phyloP scores from a whole-genome alignment of 768 basidiomycete species.

The Pholiota microspora region DNA sequence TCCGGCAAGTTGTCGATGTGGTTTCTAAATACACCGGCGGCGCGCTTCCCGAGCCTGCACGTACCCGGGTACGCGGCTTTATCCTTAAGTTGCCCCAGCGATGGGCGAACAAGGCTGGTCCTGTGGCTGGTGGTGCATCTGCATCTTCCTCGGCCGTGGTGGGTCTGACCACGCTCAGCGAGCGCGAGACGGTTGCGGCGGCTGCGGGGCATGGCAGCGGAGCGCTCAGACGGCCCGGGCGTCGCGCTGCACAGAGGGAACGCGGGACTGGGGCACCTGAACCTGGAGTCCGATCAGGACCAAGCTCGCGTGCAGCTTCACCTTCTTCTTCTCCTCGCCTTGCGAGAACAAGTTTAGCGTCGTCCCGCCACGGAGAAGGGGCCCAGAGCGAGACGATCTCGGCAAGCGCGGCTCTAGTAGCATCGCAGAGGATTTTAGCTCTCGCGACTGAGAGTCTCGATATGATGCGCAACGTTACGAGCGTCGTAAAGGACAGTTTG shows the following conservation, averaged over 20 bases:
- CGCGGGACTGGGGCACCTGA: conserved; percentile 33
- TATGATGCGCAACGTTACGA: conserved; percentile 88
- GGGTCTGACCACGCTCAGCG: conserved; percentile 5
- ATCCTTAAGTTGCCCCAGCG: conserved; percentile 20
- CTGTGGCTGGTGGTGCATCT: neutral
- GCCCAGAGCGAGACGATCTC: conserved; percentile 22
- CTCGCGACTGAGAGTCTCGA: conserved; percentile 91
- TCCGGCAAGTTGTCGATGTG: conserved; percentile 86
- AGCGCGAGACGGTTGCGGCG: conserved; percentile 32
- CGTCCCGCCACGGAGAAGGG: conserved; percentile 8
- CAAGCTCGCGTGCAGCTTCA: conserved; percentile 26
- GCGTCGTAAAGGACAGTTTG: conserved; percentile 83
- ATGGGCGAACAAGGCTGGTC: conserved; percentile 16
- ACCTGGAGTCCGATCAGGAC: conserved; percentile 20
- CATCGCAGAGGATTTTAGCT: conserved; percentile 78
- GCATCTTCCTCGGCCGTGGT: neutral
- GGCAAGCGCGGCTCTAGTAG: conserved; percentile 60
- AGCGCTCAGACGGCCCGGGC: conserved; percentile 27
- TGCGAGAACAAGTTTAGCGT: conserved; percentile 5
- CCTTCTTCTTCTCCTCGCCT: conserved; percentile 15
- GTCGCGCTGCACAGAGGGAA: conserved; percentile 35
- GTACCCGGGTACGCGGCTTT: conserved; percentile 17
- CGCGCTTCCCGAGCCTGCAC: conserved; percentile 73
- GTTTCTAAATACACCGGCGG: conserved; percentile 84
- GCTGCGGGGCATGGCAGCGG: conserved; percentile 33